These are phyloP conservation scores for Emergomyces orientalis DNA, from an alignment of 2,329 filamentous ascomycete genomes.

Conservation along the genomic window DNA sequence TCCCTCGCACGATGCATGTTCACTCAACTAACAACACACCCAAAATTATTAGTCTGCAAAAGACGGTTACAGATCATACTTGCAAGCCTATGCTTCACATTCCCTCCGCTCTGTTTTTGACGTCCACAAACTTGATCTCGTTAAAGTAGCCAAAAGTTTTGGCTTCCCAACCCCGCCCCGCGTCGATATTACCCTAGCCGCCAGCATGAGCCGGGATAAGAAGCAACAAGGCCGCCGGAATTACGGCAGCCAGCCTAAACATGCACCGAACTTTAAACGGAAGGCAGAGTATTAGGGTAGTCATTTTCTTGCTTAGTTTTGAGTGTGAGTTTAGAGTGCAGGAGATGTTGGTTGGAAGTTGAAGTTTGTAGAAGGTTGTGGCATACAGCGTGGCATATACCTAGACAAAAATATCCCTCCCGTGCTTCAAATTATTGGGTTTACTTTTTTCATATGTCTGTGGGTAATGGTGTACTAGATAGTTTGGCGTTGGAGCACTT, in stretches of 20 bases:
- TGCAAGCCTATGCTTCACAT: conserved; percentile 90
- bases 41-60: conserved; percentile 46
- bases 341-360: neutral
- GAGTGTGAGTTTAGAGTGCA: neutral
- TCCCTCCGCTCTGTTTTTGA: conserved; percentile 75
- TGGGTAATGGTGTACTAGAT: neutral
- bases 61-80: conserved; percentile 74
- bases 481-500: neutral
- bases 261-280: conserved; percentile 49
- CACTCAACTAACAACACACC: conserved; percentile 6
- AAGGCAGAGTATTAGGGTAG: conserved; percentile 29
- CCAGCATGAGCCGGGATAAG: conserved; percentile 65
- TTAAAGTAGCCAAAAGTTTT: conserved; percentile 76
- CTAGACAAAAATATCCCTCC: neutral
- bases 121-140: conserved; percentile 69
- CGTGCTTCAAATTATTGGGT: neutral
- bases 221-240: conserved; percentile 57
- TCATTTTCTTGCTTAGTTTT: conserved; percentile 5
- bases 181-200: conserved; percentile 68
- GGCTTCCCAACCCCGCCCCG: conserved; percentile 68
- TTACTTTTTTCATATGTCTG: neutral
- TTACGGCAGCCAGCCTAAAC: conserved; percentile 71
- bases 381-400: neutral
- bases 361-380: neutral
- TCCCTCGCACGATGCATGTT: neutral